These are phyloP conservation scores for Phialocephala sp. DNA, from an alignment of 2,329 filamentous ascomycete genomes.

Conservation along the genomic window DNA sequence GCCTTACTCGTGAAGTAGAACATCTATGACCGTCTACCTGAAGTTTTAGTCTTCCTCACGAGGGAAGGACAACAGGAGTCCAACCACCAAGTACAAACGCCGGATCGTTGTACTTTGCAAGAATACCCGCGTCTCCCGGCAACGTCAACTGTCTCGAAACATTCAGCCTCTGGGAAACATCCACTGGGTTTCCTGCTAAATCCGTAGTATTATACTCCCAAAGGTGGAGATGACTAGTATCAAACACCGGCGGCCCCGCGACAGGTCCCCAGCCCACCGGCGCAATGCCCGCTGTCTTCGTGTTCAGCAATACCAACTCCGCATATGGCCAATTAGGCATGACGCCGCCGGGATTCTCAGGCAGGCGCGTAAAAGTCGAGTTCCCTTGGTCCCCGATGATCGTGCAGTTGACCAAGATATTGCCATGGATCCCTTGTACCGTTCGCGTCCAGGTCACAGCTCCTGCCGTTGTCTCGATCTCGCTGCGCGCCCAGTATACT, in stretches of 20 bases:
- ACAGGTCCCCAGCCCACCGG: background rate
- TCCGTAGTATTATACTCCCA: background rate
- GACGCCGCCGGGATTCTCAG: background rate
- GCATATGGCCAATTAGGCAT: background rate
- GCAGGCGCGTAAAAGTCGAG: background rate
- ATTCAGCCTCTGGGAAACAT: background rate
- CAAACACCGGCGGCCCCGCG: background rate
- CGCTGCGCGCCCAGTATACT: background rate
- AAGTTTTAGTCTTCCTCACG: background rate
- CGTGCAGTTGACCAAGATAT: background rate
- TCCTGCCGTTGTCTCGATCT: background rate
- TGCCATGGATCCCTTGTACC: background rate
- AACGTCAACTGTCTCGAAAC: background rate
- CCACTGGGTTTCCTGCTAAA: background rate
- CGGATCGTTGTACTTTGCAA: background rate
- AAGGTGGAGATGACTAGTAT: background rate
- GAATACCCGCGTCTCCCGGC: background rate
- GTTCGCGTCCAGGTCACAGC: background rate
- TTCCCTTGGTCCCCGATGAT: background rate
- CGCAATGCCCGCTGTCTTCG: background rate
- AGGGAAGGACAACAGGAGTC: background rate
- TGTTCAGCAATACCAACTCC: background rate
- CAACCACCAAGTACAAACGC: background rate
- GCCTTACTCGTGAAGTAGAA: background rate
- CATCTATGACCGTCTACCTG: background rate